Conservation (phyloP, 164 flowering plant species). For the Akebia trifoliata region DNA sequence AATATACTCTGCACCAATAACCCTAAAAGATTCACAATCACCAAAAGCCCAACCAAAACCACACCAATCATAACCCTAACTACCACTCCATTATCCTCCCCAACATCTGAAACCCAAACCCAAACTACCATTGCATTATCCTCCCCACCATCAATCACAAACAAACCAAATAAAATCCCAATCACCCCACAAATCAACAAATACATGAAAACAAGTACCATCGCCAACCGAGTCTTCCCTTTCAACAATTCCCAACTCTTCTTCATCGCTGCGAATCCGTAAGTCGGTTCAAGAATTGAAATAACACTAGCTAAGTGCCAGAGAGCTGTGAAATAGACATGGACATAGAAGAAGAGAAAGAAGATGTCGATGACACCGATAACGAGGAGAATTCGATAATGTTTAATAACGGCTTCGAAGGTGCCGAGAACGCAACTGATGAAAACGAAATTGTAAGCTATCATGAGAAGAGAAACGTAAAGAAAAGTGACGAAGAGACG, state of each 20-base stretch:
- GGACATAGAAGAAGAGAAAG: slow-evolving; percentile 45
- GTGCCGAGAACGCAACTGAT: slow-evolving; percentile 28
- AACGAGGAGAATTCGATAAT: not conserved
- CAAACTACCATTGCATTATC: not conserved
- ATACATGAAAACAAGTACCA: slow-evolving; percentile 46
- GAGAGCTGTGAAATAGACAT: slow-evolving; percentile 64
- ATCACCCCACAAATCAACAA: slow-evolving; percentile 43
- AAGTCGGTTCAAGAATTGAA: slow-evolving; percentile 77
- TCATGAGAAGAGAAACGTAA: slow-evolving; percentile 49
- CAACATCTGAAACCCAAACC: slow-evolving; percentile 24
- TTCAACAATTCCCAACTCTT: slow-evolving; percentile 79
- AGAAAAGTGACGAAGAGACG: slow-evolving; percentile 60
- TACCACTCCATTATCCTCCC: slow-evolving; percentile 38
- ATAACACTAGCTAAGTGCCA: slow-evolving; percentile 94
- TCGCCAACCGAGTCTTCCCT: slow-evolving; percentile 51
- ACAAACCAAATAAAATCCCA: slow-evolving; percentile 26
- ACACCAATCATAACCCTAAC: slow-evolving; percentile 68
- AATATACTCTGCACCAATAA: slow-evolving; percentile 81
- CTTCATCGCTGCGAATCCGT: slow-evolving; percentile 70
- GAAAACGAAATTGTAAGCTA: slow-evolving; percentile 40
- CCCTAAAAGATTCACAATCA: slow-evolving; percentile 83
- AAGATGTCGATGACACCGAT: slow-evolving; percentile 12
- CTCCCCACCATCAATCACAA: slow-evolving; percentile 7
- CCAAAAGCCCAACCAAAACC: slow-evolving; percentile 68
- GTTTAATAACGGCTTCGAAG: too few relatives aligned